Evolutionary conservation across 495 filamentous ascomycete species (phyloP), one percentile per base, ranked within the genome.

Genomic region (Aspergillus incahuasiensis): DNA sequence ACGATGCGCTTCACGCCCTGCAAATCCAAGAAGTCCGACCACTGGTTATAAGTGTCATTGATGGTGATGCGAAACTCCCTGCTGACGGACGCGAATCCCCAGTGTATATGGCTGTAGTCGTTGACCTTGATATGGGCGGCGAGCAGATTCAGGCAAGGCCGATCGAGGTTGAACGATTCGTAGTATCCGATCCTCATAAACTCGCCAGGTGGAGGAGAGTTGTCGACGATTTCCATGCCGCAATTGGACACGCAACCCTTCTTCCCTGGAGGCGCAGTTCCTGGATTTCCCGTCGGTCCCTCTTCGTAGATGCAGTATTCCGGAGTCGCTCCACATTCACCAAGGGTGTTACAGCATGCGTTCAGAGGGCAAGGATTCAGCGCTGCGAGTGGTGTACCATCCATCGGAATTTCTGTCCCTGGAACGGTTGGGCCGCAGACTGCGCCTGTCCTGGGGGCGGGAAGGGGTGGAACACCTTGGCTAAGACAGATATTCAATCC

Each of bases 41-140:
- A 70, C 52, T 70, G 59, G 12, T 58, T 24, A 19, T 61, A 16
- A 6, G 38, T 44, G 20, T 60, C 60, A 2, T 51, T 61, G 20
- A 78, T 54, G 15, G 63, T 44, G 32, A 72, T 59, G 7, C 60
- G 44, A 19, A 57, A 74, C 24, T 58, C 57, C 3, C 46, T 13
- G 20, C 61, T 70, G 32, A 80, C 59, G 12, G 43, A 63, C 1
- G 58, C 76, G 61, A 82, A 82, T 4, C 59, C 65, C 48, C 70
- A 78, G 54, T 79, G 70, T 11, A 80, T 58, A 52, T 80, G 75
- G 0, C 71, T 74, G 49, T 77, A 79, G 2, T 52, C 45, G 18
- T 32, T 47, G 1, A 58, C 56, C 30, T 52, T 15, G 25, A 34
- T 48, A 22, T 56, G 51, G 6, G 30, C 32, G 44, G 60, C 59